Percentiles rank a stretch among this genome's conserved stretches.
Conservation (phyloP, 2,329 filamentous ascomycete species). For the Penicillium nordicum region DNA sequence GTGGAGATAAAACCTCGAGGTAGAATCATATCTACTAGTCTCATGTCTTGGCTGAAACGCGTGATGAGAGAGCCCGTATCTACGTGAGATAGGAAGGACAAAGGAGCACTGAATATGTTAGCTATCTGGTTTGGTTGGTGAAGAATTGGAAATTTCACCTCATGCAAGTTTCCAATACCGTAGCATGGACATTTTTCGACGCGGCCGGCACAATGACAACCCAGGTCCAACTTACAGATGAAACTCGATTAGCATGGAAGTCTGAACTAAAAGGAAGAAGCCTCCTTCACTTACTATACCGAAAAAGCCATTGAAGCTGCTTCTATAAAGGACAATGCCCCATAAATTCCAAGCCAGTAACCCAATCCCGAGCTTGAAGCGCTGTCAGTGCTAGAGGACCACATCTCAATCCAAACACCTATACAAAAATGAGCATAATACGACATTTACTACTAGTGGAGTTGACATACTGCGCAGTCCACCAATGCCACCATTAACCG, state of each 20-base stretch:
- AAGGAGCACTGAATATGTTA: background rate
- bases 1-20: too few relatives aligned
- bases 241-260: background rate
- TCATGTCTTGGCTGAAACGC: too few relatives aligned
- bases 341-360: slow-evolving; percentile 21
- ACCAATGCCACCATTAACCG: background rate
- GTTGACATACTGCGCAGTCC: too few relatives aligned
- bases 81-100: too few relatives aligned
- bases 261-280: too few relatives aligned
- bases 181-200: slow-evolving; percentile 23
- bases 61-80: too few relatives aligned
- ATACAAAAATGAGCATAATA: background rate
- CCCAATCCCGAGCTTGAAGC: slow-evolving; percentile 5
- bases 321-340: background rate
- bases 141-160: background rate
- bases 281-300: too few relatives aligned
- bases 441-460: background rate
- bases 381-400: slow-evolving; percentile 16
- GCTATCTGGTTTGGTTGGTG: background rate
- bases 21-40: too few relatives aligned
- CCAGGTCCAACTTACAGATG: slow-evolving; percentile 10
- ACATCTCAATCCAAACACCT: slow-evolving; percentile 18
- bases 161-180: slow-evolving; percentile 16
- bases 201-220: slow-evolving; percentile 18
- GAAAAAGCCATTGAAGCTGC: too few relatives aligned